A percentile compares a stretch with the other conserved stretches of the same genome.
Conservation (phyloP, 202 grass and related monocot genomes). For the Tripidium arundinaceum region DNA sequence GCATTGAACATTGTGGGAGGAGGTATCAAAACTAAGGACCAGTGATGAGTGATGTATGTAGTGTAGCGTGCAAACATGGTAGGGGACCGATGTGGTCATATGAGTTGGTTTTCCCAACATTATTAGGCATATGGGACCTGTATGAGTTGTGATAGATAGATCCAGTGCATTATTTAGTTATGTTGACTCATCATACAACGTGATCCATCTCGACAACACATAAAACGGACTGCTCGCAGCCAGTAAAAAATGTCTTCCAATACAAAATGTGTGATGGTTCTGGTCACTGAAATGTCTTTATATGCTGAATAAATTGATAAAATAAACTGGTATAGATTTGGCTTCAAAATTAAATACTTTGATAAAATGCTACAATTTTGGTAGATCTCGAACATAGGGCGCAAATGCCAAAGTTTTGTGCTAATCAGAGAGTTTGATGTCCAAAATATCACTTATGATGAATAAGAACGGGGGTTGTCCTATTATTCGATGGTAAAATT, state of each 20-base stretch:
- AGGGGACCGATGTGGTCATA: constrained; percentile 26
- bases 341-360: background rate
- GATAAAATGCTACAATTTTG: background rate
- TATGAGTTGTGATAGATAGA: constrained; percentile 13
- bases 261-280: background rate
- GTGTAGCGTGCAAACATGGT: constrained; percentile 6
- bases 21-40: constrained; percentile 8
- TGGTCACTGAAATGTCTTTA: background rate
- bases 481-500: background rate
- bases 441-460: background rate
- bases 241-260: background rate
- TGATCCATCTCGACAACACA: background rate
- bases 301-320: background rate
- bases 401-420: background rate
- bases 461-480: too few species aligned
- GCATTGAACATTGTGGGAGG: background rate
- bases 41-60: background rate
- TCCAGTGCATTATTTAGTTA: background rate
- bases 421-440: too few species aligned
- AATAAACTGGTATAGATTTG: background rate
- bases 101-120: background rate
- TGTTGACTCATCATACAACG: background rate
- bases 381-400: background rate
- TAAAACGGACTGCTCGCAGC: background rate
- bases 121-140: constrained; percentile 15